phyloP scores from a whole-genome alignment of 352 stramenopile species.

The Globisporangium radiosum region DNA sequence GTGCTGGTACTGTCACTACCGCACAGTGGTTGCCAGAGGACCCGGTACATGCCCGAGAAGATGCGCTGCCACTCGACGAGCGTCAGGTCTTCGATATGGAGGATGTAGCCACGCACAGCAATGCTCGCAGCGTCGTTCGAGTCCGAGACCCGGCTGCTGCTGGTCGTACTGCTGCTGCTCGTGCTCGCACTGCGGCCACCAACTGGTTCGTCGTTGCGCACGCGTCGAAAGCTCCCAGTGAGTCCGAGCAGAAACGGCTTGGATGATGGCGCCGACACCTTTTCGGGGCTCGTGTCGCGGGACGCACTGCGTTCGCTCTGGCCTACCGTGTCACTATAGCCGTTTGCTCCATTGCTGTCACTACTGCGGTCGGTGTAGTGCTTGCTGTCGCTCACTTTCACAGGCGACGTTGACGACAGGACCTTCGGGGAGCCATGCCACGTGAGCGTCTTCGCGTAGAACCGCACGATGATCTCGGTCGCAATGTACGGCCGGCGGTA shows the following conservation, averaged over 20 bases:
- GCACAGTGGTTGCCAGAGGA: slow-evolving; percentile 24
- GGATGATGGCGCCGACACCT: neutral
- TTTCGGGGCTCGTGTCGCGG: slow-evolving; percentile 4
- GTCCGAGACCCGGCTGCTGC: slow-evolving; percentile 37
- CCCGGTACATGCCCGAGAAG: slow-evolving; percentile 52
- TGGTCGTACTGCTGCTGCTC: slow-evolving; percentile 14
- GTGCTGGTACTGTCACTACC: neutral
- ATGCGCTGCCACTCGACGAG: slow-evolving; percentile 62
- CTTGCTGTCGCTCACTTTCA: neutral
- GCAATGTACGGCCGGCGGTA: slow-evolving; percentile 55
- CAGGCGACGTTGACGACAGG: slow-evolving; percentile 9
- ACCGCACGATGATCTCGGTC: slow-evolving; percentile 66
- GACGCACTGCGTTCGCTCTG: neutral
- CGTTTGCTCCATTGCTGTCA: neutral
- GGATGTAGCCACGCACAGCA: slow-evolving; percentile 49
- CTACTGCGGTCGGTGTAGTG: neutral
- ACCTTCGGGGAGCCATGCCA: slow-evolving; percentile 58
- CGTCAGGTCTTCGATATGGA: slow-evolving; percentile 61
- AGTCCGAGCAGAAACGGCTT: slow-evolving; percentile 13
- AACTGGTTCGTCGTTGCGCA: slow-evolving; percentile 4
- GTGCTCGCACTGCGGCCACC: neutral
- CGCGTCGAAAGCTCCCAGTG: slow-evolving; percentile 9
- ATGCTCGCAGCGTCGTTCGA: slow-evolving; percentile 17
- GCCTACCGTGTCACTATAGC: neutral
- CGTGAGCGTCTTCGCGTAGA: slow-evolving; percentile 67